Conservation (phyloP, 495 filamentous ascomycete species). For the Daldinia childiae region DNA sequence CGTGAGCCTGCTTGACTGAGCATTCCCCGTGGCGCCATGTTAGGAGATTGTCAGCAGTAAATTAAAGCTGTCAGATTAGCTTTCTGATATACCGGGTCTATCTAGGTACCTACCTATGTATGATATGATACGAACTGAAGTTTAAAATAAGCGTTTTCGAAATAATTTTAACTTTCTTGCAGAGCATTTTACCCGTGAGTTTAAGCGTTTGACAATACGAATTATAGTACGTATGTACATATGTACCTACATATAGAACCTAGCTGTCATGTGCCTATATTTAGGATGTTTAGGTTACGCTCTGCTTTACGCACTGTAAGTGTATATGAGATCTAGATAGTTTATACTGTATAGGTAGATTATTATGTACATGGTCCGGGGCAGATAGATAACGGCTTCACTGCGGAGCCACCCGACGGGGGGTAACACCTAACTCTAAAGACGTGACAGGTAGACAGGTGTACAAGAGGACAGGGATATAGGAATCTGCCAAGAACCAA, state of each 20-base stretch:
- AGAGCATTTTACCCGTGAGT: slow-evolving; percentile 9
- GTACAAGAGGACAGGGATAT: neutral
- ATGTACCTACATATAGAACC: neutral
- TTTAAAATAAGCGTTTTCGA: neutral
- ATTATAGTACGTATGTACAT: neutral
- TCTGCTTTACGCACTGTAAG: slow-evolving; percentile 6
- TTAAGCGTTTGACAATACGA: slow-evolving; percentile 12
- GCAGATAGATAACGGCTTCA: neutral
- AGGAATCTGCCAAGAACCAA: slow-evolving; percentile 38
- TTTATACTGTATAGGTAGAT: neutral
- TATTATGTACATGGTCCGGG: slow-evolving; percentile 3
- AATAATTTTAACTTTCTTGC: neutral
- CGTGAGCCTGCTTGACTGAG: no score
- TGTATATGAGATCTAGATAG: neutral
- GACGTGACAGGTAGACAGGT: slow-evolving; percentile 1
- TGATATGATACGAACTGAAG: neutral
- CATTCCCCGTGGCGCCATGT: neutral
- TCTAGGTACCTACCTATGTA: neutral
- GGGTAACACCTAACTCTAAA: slow-evolving; percentile 23
- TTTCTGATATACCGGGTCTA: neutral
- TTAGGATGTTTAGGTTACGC: neutral
- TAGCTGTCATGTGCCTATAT: slow-evolving; percentile 24
- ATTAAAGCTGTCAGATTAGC: no score
- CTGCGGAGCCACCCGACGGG: slow-evolving; percentile 19
- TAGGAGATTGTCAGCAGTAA: neutral